Percentiles rank a stretch among this genome's conserved stretches.
Evolutionary conservation across 2,329 filamentous ascomycete species (phyloP).

Genomic region (Cyanodermella asteris): DNA sequence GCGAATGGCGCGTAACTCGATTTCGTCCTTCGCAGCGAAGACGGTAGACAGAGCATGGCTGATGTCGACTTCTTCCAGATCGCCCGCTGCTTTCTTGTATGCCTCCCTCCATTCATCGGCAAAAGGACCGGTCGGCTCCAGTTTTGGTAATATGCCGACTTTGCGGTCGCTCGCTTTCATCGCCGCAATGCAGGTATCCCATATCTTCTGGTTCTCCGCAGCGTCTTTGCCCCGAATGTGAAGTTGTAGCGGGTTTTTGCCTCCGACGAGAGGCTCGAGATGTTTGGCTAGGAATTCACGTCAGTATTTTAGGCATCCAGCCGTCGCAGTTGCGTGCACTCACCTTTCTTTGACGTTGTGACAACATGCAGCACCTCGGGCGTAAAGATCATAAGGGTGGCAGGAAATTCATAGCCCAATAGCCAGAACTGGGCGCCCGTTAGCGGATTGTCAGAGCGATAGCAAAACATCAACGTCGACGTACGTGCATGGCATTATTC

Average conservation of each 20-base stretch:
- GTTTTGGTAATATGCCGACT: slow-evolving; percentile 68
- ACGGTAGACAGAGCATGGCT: slow-evolving; percentile 61
- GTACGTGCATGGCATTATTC: slow-evolving; percentile 86
- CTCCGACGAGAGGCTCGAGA: slow-evolving; percentile 73
- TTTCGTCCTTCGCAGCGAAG: slow-evolving; percentile 85
- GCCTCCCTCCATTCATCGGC: slow-evolving; percentile 88
- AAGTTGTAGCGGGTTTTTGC: slow-evolving; percentile 81
- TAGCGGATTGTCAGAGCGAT: slow-evolving; percentile 7
- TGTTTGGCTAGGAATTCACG: slow-evolving; percentile 48
- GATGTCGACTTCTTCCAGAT: slow-evolving; percentile 75
- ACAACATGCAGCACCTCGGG: slow-evolving; percentile 73
- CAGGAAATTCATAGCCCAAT: slow-evolving; percentile 93
- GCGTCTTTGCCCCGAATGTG: slow-evolving; percentile 80
- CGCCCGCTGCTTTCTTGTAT: slow-evolving; percentile 57
- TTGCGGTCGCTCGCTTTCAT: slow-evolving; percentile 89
- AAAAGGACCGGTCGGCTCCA: slow-evolving; percentile 67
- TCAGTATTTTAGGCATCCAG: slow-evolving; percentile 17
- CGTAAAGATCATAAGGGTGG: slow-evolving; percentile 83
- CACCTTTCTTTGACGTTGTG: slow-evolving; percentile 94
- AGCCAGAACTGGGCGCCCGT: slow-evolving; percentile 83
- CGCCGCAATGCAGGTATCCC: slow-evolving; percentile 58
- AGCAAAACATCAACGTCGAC: slow-evolving; percentile 15
- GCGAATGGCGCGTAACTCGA: slow-evolving; percentile 79
- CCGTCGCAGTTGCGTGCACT: slow-evolving; percentile 4
- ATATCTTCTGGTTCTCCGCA: slow-evolving; percentile 77